phyloP scores from a whole-genome alignment of 306 rosid species.

The Castanea crenata region DNA sequence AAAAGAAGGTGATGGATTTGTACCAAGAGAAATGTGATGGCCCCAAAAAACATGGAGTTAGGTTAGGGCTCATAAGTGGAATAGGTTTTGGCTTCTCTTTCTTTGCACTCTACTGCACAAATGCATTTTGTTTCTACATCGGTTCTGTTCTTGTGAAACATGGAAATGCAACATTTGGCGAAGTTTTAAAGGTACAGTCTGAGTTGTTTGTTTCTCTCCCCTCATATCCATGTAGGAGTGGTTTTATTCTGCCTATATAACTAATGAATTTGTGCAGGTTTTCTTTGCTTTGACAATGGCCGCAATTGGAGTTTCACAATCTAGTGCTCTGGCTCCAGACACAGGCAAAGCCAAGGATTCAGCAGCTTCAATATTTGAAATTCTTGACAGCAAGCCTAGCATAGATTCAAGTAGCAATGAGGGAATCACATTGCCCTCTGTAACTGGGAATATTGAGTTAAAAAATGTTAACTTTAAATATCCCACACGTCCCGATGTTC shows the following conservation, averaged over 20 bases:
- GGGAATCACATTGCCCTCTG: constrained; percentile 39
- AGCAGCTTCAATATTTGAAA: constrained; percentile 67
- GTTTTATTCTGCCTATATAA: constrained; percentile 25
- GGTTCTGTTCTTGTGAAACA: constrained; percentile 63
- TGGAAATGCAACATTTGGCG: constrained; percentile 62
- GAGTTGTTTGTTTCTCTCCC: background rate
- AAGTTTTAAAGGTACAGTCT: constrained; percentile 71
- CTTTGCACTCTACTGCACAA: constrained; percentile 59
- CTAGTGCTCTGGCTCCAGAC: constrained; percentile 72
- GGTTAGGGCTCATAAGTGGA: constrained; percentile 77
- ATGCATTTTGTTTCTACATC: constrained; percentile 71
- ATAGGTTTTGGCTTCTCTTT: constrained; percentile 67
- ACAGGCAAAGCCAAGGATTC: constrained; percentile 81
- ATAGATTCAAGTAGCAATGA: constrained; percentile 65
- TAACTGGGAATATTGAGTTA: constrained; percentile 57
- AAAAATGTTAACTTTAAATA: constrained; percentile 62
- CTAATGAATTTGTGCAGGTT: constrained; percentile 39
- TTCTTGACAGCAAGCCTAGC: constrained; percentile 62
- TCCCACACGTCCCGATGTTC: constrained; percentile 72
- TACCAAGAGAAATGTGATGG: constrained; percentile 56
- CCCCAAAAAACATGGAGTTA: constrained; percentile 61
- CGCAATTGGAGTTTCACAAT: constrained; percentile 68
- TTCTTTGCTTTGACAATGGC: constrained; percentile 75
- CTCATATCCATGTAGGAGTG: background rate
- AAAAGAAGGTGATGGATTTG: constrained; percentile 73